Evolutionary conservation across 2,329 filamentous ascomycete genomes (phyloP), one percentile per base, ranked within the genome.

Genomic region (Dothistroma pini): DNA sequence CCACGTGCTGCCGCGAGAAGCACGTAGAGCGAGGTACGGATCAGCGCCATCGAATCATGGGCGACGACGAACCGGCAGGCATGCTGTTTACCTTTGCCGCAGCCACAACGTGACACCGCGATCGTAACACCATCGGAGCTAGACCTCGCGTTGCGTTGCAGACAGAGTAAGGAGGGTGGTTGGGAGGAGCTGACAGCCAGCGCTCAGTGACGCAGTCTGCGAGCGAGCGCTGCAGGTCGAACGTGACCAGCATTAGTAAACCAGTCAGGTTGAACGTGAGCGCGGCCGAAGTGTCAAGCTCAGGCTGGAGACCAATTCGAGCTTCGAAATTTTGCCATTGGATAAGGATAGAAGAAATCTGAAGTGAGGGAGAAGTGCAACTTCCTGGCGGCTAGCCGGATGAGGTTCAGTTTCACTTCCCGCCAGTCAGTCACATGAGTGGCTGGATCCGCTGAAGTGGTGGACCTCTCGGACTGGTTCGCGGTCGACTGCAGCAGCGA

Each of bases 271-370:
- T 21, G 48, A 59, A 57, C 49, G 57, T 44, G 52, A 55, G 41
- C 34, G 59, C 60, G 56, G 63, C 53, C 57, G 63, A 54, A 59
- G 51, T 56, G 57, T 55, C 22, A 58, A 57, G 54, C 60, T 50
- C 50, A 63, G 63, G 54, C 58, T 54, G 60, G 54, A 64, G 57
- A 54, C 51, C 54, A 62, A 65, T 58, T 61, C 57, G 41, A 63
- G 60, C 61, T 61, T 47, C 29, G 51, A 56, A 61, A 63, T 66
- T 64, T 61, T 66, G 58, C 62, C 63, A 67, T 67, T 67, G 65
- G 65, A 64, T 57, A 58, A 62, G 54, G 59, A 35, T 21, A 56
- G 48, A 55, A 34, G 54, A 52, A 57, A 66, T 60, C 56, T 63
- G 47, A 44, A 54, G 19, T 47, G 34, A 34, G 48, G 31, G 25